A percentile compares a stretch with the other conserved stretches of the same genome.
Evolutionary conservation across 1,139 yeast species (phyloP).

Genomic region (Kodamaea arcana): DNA sequence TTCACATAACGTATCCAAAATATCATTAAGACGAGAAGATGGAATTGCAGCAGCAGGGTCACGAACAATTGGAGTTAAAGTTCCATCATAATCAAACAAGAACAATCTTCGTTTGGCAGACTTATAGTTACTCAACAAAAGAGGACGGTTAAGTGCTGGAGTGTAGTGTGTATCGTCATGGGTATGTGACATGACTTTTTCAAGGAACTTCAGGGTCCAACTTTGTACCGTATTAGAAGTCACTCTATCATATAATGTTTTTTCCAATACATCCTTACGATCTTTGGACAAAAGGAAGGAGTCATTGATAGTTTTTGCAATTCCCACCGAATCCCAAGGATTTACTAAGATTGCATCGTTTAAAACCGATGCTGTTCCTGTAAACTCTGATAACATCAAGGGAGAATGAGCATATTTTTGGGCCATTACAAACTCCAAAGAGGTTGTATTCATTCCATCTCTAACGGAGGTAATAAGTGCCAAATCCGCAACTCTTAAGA

Average conservation of each 20-base stretch:
- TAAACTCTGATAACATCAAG: conserved; percentile 81
- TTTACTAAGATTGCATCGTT: conserved; percentile 81
- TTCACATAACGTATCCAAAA: conserved; percentile 55
- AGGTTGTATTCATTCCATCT: conserved; percentile 96
- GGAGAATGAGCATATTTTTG: conserved; percentile 75
- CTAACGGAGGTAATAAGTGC: conserved; percentile 87
- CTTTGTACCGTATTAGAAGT: conserved; percentile 69
- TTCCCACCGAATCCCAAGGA: conserved; percentile 96
- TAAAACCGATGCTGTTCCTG: conserved; percentile 83
- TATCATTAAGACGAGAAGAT: conserved; percentile 60
- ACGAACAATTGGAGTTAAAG: conserved; percentile 89
- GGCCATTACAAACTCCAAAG: conserved; percentile 85
- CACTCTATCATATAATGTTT: conserved; percentile 59
- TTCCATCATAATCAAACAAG: conserved; percentile 94
- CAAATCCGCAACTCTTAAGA: conserved; percentile 83
- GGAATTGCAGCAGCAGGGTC: conserved; percentile 99
- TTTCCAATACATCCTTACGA: conserved; percentile 42
- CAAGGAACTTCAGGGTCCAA: conserved; percentile 71
- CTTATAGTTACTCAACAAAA: conserved; percentile 56
- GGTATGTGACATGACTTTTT: conserved; percentile 49
- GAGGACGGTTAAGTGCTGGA: conserved; percentile 79
- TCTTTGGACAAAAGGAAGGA: conserved; percentile 50
- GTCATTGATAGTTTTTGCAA: conserved; percentile 76
- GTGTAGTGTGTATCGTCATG: conserved; percentile 59
- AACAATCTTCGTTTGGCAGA: conserved; percentile 68